A percentile compares a stretch with the other conserved stretches of the same genome.
phyloP scores from a whole-genome alignment of 371 early-diverging fungal genomes.

The Apophysomyces ossiformis region DNA sequence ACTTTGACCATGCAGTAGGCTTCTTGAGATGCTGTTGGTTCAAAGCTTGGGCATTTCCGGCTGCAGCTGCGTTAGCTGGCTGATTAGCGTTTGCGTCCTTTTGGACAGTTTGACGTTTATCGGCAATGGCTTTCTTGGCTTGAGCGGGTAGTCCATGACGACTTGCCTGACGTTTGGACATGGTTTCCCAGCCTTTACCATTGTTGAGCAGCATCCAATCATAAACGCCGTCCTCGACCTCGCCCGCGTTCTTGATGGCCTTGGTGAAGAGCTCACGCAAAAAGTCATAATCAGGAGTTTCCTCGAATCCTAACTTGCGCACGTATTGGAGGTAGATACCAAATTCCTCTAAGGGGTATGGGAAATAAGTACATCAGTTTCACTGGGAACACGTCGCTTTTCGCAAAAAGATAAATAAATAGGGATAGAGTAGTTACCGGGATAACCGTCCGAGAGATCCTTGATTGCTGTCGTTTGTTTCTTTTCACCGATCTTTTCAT shows the following conservation, averaged over 20 bases:
- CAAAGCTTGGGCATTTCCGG: background rate
- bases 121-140: conserved; percentile 23
- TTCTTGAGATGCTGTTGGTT: conserved; percentile 4
- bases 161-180: conserved; percentile 22
- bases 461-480: conserved; percentile 93
- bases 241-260: conserved; percentile 75
- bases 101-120: conserved; percentile 7
- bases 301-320: conserved; percentile 94
- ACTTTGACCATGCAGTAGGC: conserved; percentile 5
- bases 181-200: conserved; percentile 60
- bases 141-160: conserved; percentile 23
- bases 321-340: conserved; percentile 91
- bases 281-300: conserved; percentile 96
- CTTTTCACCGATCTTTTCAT: conserved; percentile 98
- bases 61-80: background rate
- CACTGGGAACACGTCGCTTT: background rate
- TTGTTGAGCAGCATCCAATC: conserved; percentile 90
- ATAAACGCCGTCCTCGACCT: conserved; percentile 91
- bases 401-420: background rate
- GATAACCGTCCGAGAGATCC: conserved; percentile 94
- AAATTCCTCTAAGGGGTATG: conserved; percentile 78
- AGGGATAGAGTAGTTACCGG: conserved; percentile 46
- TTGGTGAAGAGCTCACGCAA: conserved; percentile 88
- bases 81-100: background rate
- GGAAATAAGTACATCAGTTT: background rate